Percentiles rank a stretch among this genome's conserved stretches.
phyloP scores from a whole-genome alignment of 768 basidiomycete species.

The Suillus plorans region DNA sequence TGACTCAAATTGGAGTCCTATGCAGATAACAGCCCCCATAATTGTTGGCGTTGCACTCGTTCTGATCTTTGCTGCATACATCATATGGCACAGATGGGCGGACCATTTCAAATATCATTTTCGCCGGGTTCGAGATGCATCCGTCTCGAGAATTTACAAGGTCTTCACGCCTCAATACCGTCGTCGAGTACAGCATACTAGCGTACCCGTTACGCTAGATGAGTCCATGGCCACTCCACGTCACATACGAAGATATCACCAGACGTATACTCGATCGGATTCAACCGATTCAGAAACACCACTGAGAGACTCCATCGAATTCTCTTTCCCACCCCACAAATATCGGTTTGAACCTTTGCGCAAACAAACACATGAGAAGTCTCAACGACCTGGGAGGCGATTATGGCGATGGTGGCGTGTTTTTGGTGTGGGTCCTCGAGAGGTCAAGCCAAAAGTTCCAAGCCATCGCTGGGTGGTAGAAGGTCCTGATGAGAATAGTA shows the following conservation, averaged over 20 bases:
- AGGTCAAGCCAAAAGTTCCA: slow-evolving; percentile 26
- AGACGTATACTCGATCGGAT: slow-evolving; percentile 14
- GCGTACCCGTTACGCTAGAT: slow-evolving; percentile 20
- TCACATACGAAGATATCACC: neutral
- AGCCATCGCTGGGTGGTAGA: slow-evolving; percentile 23
- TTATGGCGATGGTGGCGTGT: slow-evolving; percentile 24
- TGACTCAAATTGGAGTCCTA: slow-evolving; percentile 19
- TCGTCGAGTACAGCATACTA: slow-evolving; percentile 14
- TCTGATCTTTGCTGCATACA: slow-evolving; percentile 17
- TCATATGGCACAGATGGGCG: slow-evolving; percentile 25
- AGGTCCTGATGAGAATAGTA: slow-evolving; percentile 23
- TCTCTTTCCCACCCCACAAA: slow-evolving; percentile 14
- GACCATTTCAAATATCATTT: slow-evolving; percentile 12
- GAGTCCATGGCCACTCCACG: slow-evolving; percentile 18
- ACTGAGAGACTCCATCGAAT: slow-evolving; percentile 12
- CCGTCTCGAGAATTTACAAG: slow-evolving; percentile 14
- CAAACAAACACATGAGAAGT: neutral
- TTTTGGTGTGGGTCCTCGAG: slow-evolving; percentile 24
- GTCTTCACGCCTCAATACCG: slow-evolving; percentile 19
- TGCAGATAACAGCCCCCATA: slow-evolving; percentile 35
- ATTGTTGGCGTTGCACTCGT: slow-evolving; percentile 33
- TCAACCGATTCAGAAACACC: slow-evolving; percentile 31
- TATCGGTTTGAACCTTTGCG: neutral
- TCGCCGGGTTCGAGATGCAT: slow-evolving; percentile 15
- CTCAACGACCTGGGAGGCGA: slow-evolving; percentile 9